Conservation (phyloP, 495 filamentous ascomycete species). For the Penicillium longicatenatum region DNA sequence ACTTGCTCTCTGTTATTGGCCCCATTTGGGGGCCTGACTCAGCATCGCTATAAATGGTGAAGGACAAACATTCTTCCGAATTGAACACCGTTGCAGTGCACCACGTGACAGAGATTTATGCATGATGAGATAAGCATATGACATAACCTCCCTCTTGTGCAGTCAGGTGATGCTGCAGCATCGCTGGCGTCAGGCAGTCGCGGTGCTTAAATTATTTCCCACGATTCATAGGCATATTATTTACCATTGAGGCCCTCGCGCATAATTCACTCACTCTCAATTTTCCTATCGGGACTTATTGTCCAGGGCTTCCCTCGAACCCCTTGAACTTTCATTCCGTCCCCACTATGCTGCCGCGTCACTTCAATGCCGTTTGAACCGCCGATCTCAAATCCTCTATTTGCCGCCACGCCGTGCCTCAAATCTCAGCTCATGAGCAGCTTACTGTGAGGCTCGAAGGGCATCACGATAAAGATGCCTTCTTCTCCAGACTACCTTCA, state of each 20-base stretch:
- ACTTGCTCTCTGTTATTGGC: conserved; percentile 9
- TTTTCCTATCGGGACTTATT: neutral
- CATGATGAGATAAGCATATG: neutral
- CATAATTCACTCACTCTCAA: neutral
- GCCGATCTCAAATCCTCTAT: conserved; percentile 25
- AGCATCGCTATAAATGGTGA: neutral
- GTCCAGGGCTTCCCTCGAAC: neutral
- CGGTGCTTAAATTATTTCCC: conserved; percentile 3
- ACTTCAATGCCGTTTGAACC: conserved; percentile 21
- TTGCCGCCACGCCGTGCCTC: conserved; percentile 12
- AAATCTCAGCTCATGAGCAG: conserved; percentile 12
- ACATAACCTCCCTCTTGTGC: neutral
- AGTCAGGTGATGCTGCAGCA: conserved; percentile 21
- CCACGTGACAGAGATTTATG: conserved; percentile 1
- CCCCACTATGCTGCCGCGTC: conserved; percentile 22
- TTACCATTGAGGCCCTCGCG: neutral
- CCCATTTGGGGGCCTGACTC: conserved; percentile 3
- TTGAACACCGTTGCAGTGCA: conserved; percentile 14
- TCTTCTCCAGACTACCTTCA: conserved; percentile 45
- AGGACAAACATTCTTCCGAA: conserved; percentile 17
- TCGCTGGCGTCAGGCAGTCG: conserved; percentile 11
- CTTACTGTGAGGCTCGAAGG: conserved; percentile 3
- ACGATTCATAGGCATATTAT: neutral
- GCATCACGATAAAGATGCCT: conserved; percentile 31
- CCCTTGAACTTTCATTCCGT: conserved; percentile 7